Conservation (phyloP, 768 basidiomycete genomes). For the Chalciporus pseudorubinellus region DNA sequence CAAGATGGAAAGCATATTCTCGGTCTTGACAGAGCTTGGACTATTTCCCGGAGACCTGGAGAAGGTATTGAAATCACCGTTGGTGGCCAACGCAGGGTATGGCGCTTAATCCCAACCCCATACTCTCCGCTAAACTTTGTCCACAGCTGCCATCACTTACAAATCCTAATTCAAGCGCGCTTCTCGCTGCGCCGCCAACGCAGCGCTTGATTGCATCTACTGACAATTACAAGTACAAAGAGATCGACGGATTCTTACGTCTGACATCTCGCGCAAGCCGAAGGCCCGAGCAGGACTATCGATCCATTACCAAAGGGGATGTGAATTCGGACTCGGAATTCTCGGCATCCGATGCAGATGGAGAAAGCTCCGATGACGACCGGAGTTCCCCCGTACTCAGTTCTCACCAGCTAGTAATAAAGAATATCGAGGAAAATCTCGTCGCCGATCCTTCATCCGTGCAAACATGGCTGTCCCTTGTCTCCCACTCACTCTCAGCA, state of each 20-base stretch:
- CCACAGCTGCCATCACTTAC: slow-evolving; percentile 50
- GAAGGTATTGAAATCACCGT: slow-evolving; percentile 60
- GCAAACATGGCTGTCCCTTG: slow-evolving; percentile 59
- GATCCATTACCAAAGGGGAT: slow-evolving; percentile 42
- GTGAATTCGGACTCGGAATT: slow-evolving; percentile 35
- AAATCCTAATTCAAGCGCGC: slow-evolving; percentile 52
- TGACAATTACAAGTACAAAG: slow-evolving; percentile 49
- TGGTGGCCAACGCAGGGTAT: slow-evolving; percentile 43
- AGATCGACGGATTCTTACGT: slow-evolving; percentile 65
- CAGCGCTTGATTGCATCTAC: slow-evolving; percentile 44
- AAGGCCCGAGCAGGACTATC: slow-evolving; percentile 43
- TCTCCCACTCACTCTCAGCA: slow-evolving; percentile 60
- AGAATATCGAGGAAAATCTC: slow-evolving; percentile 55
- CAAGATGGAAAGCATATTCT: slow-evolving; percentile 52
- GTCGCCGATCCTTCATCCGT: slow-evolving; percentile 49
- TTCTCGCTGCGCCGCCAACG: slow-evolving; percentile 48
- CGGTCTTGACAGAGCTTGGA: slow-evolving; percentile 54
- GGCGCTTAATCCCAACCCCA: slow-evolving; percentile 1
- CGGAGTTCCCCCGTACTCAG: slow-evolving; percentile 35
- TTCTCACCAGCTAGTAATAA: slow-evolving; percentile 59
- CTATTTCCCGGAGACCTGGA: slow-evolving; percentile 51
- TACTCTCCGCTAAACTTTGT: slow-evolving; percentile 2
- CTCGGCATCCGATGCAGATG: slow-evolving; percentile 30
- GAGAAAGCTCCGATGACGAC: slow-evolving; percentile 37
- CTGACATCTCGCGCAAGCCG: slow-evolving; percentile 44